Conservation (phyloP, 73 alveolate species). For the Blepharisma japonicum region DNA sequence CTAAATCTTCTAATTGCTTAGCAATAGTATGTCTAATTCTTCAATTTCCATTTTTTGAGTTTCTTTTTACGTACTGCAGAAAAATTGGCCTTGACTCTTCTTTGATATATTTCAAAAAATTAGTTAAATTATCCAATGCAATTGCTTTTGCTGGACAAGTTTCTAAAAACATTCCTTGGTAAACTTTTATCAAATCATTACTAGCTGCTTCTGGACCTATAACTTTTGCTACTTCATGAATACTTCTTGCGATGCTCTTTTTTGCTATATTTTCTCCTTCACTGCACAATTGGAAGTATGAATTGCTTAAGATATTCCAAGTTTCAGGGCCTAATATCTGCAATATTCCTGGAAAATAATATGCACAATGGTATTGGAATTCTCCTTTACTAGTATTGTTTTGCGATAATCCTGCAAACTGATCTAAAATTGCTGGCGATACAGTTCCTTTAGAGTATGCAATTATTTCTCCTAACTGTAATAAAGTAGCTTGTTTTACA, state of each 20-base stretch:
- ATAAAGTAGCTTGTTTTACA: neutral
- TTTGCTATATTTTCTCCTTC: constrained; percentile 10
- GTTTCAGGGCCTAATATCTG: constrained; percentile 54
- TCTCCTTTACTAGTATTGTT: neutral
- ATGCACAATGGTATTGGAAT: neutral
- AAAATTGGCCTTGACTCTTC: neutral
- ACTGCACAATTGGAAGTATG: no score
- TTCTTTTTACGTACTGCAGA: neutral
- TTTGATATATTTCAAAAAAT: neutral
- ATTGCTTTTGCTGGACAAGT: neutral
- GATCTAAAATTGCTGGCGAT: neutral
- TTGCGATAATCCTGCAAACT: neutral
- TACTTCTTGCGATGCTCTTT: neutral
- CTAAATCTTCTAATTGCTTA: neutral
- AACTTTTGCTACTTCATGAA: constrained; percentile 21
- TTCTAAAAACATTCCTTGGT: neutral
- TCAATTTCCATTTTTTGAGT: neutral
- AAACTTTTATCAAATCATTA: neutral
- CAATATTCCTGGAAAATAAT: constrained; percentile 58
- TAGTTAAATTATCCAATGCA: neutral
- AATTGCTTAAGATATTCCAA: constrained; percentile 42
- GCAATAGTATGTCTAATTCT: neutral
- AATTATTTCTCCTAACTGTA: neutral
- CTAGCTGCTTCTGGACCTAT: neutral
- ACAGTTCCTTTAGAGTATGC: neutral